These are phyloP conservation scores for Globisporangium nodosum DNA, from an alignment of 352 stramenopile species.

Conservation along the genomic window DNA sequence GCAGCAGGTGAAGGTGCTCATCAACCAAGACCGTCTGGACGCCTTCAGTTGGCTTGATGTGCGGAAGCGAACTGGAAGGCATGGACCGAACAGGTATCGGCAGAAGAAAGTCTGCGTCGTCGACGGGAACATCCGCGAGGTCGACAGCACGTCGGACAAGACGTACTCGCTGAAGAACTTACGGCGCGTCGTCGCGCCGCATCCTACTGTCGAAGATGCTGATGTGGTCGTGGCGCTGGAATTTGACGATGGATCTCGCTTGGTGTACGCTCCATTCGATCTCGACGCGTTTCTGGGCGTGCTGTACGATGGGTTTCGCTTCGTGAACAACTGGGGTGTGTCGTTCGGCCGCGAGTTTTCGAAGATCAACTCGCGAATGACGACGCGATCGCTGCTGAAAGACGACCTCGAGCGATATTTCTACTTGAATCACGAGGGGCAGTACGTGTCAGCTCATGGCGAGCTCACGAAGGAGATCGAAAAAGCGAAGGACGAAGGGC, in stretches of 20 bases:
- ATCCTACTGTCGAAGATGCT: constrained; percentile 16
- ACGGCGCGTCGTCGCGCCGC: constrained; percentile 41
- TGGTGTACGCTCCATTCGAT: constrained; percentile 57
- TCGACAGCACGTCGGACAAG: constrained; percentile 42
- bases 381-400: constrained; percentile 34
- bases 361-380: constrained; percentile 61
- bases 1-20: constrained; percentile 26
- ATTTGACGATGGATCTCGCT: constrained; percentile 53
- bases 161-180: constrained; percentile 52
- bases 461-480: constrained; percentile 62
- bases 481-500: constrained; percentile 35
- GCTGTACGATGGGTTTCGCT: constrained; percentile 66
- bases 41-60: constrained; percentile 45
- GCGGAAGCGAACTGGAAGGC: constrained; percentile 42
- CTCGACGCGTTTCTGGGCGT: constrained; percentile 53
- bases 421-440: constrained; percentile 58
- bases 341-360: constrained; percentile 63
- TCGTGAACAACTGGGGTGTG: constrained; percentile 53
- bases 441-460: constrained; percentile 47
- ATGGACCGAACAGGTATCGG: constrained; percentile 50
- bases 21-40: constrained; percentile 34
- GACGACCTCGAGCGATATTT: constrained; percentile 43
- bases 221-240: constrained; percentile 55
- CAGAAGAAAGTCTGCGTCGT: constrained; percentile 67
- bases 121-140: constrained; percentile 43